Evolutionary conservation across 805 yeast genomes (phyloP).

Genomic region (Candida mattraensis): DNA sequence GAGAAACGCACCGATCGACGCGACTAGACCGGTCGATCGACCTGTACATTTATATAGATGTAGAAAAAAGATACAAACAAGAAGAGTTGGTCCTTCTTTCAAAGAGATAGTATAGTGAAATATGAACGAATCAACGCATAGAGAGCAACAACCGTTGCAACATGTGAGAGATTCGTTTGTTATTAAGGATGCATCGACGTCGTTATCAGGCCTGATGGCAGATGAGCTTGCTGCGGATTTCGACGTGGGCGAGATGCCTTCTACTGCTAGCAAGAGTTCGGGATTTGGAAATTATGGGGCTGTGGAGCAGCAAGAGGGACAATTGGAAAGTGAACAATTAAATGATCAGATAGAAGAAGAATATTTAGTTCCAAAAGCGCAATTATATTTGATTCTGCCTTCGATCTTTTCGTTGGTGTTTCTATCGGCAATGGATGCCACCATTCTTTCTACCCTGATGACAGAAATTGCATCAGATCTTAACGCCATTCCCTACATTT

Average conservation of each 20-base stretch:
- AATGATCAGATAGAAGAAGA: conserved; percentile 20
- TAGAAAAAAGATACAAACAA: no score
- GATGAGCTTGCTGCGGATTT: conserved; percentile 28
- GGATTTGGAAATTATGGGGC: conserved; percentile 8
- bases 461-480: conserved; percentile 70
- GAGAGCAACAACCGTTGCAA: background rate
- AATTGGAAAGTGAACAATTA: conserved; percentile 2
- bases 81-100: no score
- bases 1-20: no score
- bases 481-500: conserved; percentile 57
- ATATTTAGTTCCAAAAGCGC: conserved; percentile 29
- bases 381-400: conserved; percentile 36
- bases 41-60: no score
- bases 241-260: no score
- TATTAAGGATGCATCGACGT: conserved; percentile 26
- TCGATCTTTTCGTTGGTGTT: conserved; percentile 50
- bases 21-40: no score
- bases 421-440: conserved; percentile 65
- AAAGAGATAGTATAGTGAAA: no score
- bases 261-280: no score
- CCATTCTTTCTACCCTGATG: conserved; percentile 65
- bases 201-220: conserved; percentile 30
- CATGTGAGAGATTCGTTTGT: conserved; percentile 7
- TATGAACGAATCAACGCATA: background rate
- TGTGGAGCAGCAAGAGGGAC: conserved; percentile 1